Evolutionary conservation across 2,329 filamentous ascomycete species (phyloP).

Genomic region (Penicillium concentricum): DNA sequence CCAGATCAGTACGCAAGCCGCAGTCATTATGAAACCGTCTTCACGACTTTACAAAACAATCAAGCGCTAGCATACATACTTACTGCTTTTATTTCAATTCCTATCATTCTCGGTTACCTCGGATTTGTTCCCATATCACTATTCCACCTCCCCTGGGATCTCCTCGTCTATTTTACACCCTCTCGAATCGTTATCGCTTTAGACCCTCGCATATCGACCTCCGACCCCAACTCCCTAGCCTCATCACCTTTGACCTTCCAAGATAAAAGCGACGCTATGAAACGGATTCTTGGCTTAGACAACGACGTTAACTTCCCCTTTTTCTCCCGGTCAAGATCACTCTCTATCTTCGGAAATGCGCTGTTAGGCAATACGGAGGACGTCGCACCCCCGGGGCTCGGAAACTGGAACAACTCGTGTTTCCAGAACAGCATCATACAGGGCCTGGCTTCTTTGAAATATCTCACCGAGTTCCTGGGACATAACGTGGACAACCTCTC

Average conservation of each 20-base stretch:
- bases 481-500: constrained; percentile 39
- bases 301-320: constrained; percentile 59
- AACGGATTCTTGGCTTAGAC: constrained; percentile 62
- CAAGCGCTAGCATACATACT: constrained; percentile 31
- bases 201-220: constrained; percentile 51
- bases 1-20: constrained; percentile 25
- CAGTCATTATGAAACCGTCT: constrained; percentile 35
- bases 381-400: constrained; percentile 61
- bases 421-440: constrained; percentile 97
- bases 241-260: constrained; percentile 30
- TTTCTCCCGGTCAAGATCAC: constrained; percentile 54
- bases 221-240: constrained; percentile 45
- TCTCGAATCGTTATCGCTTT: constrained; percentile 44
- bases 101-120: constrained; percentile 32
- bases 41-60: constrained; percentile 28
- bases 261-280: constrained; percentile 65
- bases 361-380: constrained; percentile 36
- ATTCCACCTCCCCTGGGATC: constrained; percentile 38
- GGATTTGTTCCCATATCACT: constrained; percentile 30
- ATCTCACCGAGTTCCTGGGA: constrained; percentile 67
- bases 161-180: constrained; percentile 41
- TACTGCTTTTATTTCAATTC: constrained; percentile 28
- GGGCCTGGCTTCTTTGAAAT: constrained; percentile 71
- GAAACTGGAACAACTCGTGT: constrained; percentile 93
- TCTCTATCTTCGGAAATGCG: constrained; percentile 55